These are phyloP conservation scores for Nothophoma quercina DNA, from an alignment of 2,329 filamentous ascomycete species.

Conservation along the genomic window DNA sequence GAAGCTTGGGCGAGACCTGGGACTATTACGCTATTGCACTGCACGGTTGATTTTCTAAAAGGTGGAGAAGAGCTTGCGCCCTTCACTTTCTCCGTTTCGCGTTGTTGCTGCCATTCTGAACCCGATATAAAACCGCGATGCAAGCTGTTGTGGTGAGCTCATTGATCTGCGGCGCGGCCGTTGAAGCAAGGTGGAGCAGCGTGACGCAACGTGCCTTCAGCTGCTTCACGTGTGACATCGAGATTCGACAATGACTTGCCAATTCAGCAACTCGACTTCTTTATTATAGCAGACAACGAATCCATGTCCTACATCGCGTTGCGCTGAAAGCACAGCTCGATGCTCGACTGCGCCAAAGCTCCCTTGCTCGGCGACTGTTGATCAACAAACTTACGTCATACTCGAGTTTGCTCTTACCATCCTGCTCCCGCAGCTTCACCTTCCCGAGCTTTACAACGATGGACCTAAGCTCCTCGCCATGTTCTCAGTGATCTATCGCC, in stretches of 20 bases:
- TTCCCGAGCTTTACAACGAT: neutral
- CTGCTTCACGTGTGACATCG: constrained; percentile 8
- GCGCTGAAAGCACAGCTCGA: no score
- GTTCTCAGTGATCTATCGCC: no score
- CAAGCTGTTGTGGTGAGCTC: constrained; percentile 4
- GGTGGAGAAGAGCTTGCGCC: neutral
- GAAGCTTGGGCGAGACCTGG: neutral
- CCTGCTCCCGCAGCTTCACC: neutral
- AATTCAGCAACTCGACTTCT: neutral
- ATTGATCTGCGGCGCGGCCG: constrained; percentile 4
- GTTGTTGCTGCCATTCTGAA: neutral
- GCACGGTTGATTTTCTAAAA: neutral
- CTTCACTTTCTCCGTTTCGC: neutral
- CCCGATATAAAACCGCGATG: neutral
- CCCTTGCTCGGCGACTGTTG: constrained; percentile 17
- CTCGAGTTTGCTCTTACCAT: neutral
- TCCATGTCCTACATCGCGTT: neutral
- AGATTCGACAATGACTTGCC: neutral
- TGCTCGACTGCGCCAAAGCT: constrained; percentile 6
- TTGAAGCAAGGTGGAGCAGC: no score
- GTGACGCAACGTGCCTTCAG: no score
- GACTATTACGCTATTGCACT: neutral
- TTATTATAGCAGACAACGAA: neutral
- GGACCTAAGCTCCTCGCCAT: neutral
- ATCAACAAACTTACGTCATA: constrained; percentile 25